Conservation (phyloP, 73 alveolate species). For the Tetrahymena thermophila region DNA sequence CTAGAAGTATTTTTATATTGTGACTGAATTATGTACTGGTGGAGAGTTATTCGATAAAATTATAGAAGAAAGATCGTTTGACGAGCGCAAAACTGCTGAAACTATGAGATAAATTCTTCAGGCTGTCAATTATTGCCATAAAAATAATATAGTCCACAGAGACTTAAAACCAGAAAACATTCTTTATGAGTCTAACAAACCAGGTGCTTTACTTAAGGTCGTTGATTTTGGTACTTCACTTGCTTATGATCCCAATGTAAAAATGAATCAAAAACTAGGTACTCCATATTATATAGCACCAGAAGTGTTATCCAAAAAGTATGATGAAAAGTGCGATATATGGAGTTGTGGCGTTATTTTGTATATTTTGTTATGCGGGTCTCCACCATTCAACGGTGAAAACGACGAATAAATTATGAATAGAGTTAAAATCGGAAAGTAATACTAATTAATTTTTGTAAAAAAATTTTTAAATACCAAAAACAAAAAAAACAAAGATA, state of each 20-base stretch:
- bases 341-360: constrained; percentile 76
- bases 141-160: constrained; percentile 65
- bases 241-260: constrained; percentile 35
- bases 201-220: constrained; percentile 31
- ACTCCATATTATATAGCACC: constrained; percentile 58
- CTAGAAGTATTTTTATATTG: constrained; percentile 52
- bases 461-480: too few species aligned
- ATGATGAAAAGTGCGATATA: constrained; percentile 75
- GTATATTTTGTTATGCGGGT: constrained; percentile 64
- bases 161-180: constrained; percentile 73
- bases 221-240: constrained; percentile 44
- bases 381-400: constrained; percentile 67
- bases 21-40: constrained; percentile 69
- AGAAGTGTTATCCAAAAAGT: constrained; percentile 60
- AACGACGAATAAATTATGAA: constrained; percentile 60
- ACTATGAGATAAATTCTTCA: constrained; percentile 59
- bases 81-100: constrained; percentile 62
- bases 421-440: constrained; percentile 48
- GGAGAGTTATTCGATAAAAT: constrained; percentile 68
- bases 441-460: constrained; percentile 29
- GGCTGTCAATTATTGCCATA: constrained; percentile 71
- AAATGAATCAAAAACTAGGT: constrained; percentile 47
- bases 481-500: too few species aligned
- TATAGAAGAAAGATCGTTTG: constrained; percentile 33
- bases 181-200: constrained; percentile 35